Conservation (phyloP, 1,139 yeast species). For the Suhomyces taliae region DNA sequence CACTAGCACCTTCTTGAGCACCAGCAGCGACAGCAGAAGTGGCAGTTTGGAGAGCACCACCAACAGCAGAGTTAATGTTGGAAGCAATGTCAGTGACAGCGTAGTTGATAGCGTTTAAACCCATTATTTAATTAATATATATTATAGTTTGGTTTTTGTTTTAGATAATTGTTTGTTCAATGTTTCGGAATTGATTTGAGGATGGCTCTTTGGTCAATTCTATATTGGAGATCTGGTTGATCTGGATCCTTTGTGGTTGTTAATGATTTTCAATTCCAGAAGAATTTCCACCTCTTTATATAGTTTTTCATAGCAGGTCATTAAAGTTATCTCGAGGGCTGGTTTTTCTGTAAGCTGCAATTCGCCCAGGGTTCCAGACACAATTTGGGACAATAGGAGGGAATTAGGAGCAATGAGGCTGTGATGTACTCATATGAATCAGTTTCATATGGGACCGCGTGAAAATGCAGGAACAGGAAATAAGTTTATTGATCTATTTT, state of each 20-base stretch:
- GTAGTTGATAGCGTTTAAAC: slow-evolving; percentile 19
- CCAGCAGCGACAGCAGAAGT: slow-evolving; percentile 13
- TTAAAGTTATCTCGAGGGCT: not conserved
- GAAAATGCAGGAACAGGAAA: not conserved
- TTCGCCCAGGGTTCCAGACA: slow-evolving; percentile 1
- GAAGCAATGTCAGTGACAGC: slow-evolving; percentile 14
- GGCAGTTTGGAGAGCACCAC: slow-evolving; percentile 11
- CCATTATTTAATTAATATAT: slow-evolving; percentile 3
- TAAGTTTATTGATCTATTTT: not conserved
- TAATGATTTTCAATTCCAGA: not conserved
- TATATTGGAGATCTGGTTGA: not conserved
- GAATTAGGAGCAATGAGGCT: not conserved
- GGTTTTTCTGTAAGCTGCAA: not conserved
- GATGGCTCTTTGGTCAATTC: too few species aligned
- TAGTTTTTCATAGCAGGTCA: not conserved
- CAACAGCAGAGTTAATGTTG: slow-evolving; percentile 10
- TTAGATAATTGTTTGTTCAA: not conserved
- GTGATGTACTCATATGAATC: not conserved
- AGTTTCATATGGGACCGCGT: not conserved
- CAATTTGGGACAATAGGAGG: not conserved
- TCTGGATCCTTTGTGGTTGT: not conserved
- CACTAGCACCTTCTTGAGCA: slow-evolving; percentile 12
- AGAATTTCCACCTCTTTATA: not conserved
- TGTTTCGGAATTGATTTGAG: too few species aligned
- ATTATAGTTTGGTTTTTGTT: not conserved